Conservation (phyloP, 148 eudicot genomes). For the Drosera capensis region DNA sequence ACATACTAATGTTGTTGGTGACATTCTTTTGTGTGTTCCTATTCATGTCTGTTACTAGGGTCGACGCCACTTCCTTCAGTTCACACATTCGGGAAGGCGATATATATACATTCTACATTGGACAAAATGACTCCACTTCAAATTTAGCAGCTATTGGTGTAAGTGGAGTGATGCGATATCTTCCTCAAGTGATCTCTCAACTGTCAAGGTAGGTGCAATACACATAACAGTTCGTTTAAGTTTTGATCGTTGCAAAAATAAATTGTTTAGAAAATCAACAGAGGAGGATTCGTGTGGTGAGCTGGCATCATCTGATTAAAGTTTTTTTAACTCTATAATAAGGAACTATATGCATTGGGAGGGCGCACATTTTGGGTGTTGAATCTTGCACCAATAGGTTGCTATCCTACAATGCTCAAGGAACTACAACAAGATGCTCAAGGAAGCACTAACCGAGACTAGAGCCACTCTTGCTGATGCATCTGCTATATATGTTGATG, state of each 20-base stretch:
- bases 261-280: no score
- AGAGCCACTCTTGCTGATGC: constrained; percentile 33
- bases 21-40: no score
- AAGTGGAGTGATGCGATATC: constrained; percentile 36
- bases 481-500: constrained; percentile 44
- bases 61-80: constrained; percentile 32
- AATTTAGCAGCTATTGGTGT: constrained; percentile 39
- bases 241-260: no score
- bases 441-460: constrained; percentile 22
- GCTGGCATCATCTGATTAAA: no score
- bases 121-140: constrained; percentile 90
- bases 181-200: constrained; percentile 63
- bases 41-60: no score
- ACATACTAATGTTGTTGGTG: no score
- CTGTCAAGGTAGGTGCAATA: constrained; percentile 71
- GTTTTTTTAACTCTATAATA: no score
- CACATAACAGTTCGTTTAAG: no score
- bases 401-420: constrained; percentile 53
- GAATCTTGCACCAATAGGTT: constrained; percentile 80
- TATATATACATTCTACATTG: constrained; percentile 81
- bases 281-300: no score
- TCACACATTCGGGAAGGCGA: constrained; percentile 50
- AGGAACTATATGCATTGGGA: constrained; percentile 58
- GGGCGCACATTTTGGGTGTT: constrained; percentile 64
- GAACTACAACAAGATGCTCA: constrained; percentile 56